A percentile compares a stretch with the other conserved stretches of the same genome.
These are phyloP conservation scores for Chlorella sp. DNA, from an alignment of 139 green algal species.

Conservation along the genomic window DNA sequence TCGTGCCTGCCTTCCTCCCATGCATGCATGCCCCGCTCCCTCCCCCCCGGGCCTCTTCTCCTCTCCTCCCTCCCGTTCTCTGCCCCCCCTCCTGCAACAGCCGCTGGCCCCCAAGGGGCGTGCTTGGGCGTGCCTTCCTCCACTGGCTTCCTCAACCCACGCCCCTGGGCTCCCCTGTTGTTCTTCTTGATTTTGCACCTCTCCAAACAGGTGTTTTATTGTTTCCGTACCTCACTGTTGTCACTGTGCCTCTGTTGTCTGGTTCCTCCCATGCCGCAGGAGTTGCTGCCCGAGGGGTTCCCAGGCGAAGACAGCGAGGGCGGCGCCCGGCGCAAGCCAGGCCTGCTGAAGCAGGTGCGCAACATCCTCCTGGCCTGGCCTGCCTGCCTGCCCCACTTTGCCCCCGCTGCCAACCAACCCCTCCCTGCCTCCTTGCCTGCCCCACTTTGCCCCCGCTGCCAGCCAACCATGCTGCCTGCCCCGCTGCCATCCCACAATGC, in stretches of 20 bases:
- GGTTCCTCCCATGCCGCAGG: background rate
- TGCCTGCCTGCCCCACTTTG: too few relatives aligned
- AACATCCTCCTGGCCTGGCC: too few relatives aligned
- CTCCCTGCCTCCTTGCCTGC: too few relatives aligned
- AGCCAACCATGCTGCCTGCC: background rate
- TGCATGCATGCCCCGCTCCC: background rate
- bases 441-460: too few relatives aligned
- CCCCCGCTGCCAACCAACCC: too few relatives aligned
- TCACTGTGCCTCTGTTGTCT: too few relatives aligned
- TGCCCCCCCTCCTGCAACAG: background rate
- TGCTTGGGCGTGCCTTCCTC: background rate
- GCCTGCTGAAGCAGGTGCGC: conserved; percentile 20
- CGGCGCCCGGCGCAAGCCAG: background rate
- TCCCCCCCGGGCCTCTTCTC: too few relatives aligned
- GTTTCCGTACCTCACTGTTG: background rate
- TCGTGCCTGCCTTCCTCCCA: background rate
- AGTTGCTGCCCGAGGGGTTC: conserved; percentile 20
- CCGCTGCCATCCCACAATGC: background rate
- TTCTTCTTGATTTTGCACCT: background rate
- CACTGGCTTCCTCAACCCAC: background rate
- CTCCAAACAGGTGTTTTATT: too few relatives aligned
- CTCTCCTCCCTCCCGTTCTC: background rate
- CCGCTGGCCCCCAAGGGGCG: background rate
- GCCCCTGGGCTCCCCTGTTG: background rate
- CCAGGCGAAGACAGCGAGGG: conserved; percentile 11